A percentile compares a stretch with the other conserved stretches of the same genome.
phyloP scores from a whole-genome alignment of 176 grass and related monocot species.

The Zizania latifolia region DNA sequence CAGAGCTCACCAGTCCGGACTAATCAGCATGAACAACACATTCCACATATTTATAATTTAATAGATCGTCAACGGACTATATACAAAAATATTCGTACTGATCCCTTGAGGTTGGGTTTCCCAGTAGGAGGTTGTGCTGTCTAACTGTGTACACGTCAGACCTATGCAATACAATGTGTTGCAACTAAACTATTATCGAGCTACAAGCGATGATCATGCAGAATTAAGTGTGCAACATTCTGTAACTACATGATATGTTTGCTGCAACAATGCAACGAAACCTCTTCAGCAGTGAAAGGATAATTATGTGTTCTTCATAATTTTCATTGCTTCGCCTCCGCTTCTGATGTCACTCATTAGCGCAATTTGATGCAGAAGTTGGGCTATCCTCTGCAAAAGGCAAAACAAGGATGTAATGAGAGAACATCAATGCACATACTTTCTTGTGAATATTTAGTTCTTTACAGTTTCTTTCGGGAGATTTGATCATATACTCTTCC shows the following conservation, averaged over 20 bases:
- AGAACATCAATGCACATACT: neutral
- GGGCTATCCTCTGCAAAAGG: slow-evolving; percentile 39
- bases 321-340: slow-evolving; percentile 25
- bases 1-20: neutral
- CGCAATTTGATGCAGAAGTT: slow-evolving; percentile 54
- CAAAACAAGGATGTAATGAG: neutral
- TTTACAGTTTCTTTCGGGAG: too few species aligned
- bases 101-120: neutral
- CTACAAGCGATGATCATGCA: slow-evolving; percentile 9
- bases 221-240: neutral
- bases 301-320: slow-evolving; percentile 25
- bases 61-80: slow-evolving; percentile 7
- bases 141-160: neutral
- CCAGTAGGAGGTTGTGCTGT: neutral
- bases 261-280: slow-evolving; percentile 11
- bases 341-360: slow-evolving; percentile 41
- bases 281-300: neutral
- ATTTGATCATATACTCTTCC: too few species aligned
- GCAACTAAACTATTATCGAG: neutral
- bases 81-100: slow-evolving; percentile 5
- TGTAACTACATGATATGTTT: neutral
- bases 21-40: neutral
- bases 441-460: neutral
- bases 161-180: neutral
- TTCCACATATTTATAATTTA: neutral